Base-by-base conservation (phyloP, 2,329 filamentous ascomycete species). In the Tolypocladium guangdongense region DNA sequence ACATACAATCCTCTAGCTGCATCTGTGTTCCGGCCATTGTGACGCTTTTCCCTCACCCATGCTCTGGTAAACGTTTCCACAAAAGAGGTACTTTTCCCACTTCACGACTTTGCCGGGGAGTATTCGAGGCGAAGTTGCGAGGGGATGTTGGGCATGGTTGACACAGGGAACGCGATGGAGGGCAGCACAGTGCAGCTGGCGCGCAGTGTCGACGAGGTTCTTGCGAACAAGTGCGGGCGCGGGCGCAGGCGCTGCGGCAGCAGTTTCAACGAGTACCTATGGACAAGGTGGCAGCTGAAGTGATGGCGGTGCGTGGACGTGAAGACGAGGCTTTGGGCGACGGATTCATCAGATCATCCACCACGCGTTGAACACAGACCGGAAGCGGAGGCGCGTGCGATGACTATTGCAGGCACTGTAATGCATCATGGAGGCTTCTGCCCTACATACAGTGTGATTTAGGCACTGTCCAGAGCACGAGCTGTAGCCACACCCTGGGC, bases 1-100 rank as follows among this genome's bases (percentile, higher is more conserved):
- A 70, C 77, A 67, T 76, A 91, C 90, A 95, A 72, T 96, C 90
- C 81, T 90, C 87, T 76, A 96, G 78, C 72, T 83, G 84, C 87
- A 93, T 90, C 71, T 86, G 88, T 77, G 76, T 75, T 76, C 82
- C 78, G 74, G 82, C 77, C 87, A 92, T 92, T 66, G 67, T 83
- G 79, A 68, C 72, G 68, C 71, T 55, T 57, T 56, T 55, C 54
- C 58, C 56, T 59, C 57, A 55, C 56, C 63, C 66, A 67, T 69
- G 58, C 64, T 64, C 62, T 54, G 52, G 30, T 32, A 32, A 36
- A 24, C 4, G 22, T 12, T 22, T 24, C 5, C 12, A n/a, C 8
- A 30, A 37, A 50, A 36, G 7, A 38, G 50, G 7, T 47, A 56
- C 50, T n/a, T 54, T n/a, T 54, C 52, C 55, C 49, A 50, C 56